Percentiles rank a stretch among this genome's conserved stretches.
These are phyloP conservation scores for Penicillium flavigenum DNA, from an alignment of 495 filamentous ascomycete species.

Conservation along the genomic window DNA sequence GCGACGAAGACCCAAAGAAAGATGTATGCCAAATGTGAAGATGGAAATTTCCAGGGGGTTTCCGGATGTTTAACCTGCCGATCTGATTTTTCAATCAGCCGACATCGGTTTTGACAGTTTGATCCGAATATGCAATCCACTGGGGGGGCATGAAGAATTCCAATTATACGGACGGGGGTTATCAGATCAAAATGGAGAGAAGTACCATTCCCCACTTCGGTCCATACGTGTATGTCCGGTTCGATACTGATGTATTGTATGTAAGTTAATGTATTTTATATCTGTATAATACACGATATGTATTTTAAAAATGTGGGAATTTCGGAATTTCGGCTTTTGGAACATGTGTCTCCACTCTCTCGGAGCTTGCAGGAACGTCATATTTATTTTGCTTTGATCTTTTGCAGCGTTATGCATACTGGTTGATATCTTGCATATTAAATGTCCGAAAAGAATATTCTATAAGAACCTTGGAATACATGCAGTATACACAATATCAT, in stretches of 20 bases:
- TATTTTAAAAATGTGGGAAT: neutral
- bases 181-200: conserved; percentile 13
- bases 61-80: conserved; percentile 9
- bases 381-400: neutral
- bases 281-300: neutral
- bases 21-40: conserved; percentile 5
- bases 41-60: neutral
- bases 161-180: conserved; percentile 8
- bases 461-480: neutral
- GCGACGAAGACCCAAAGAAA: neutral
- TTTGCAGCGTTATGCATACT: neutral
- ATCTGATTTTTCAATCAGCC: conserved; percentile 7
- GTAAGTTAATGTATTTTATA: neutral
- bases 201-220: neutral
- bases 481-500: neutral
- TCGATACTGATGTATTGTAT: neutral
- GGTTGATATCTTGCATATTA: neutral
- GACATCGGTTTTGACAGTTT: conserved; percentile 13
- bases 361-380: too few relatives aligned
- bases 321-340: neutral
- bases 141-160: conserved; percentile 4
- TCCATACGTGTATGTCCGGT: neutral
- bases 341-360: neutral
- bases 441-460: neutral
- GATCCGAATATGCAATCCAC: conserved; percentile 3